These are phyloP conservation scores for Triangularia verruculosa DNA, from an alignment of 2,329 filamentous ascomycete genomes.

Conservation along the genomic window DNA sequence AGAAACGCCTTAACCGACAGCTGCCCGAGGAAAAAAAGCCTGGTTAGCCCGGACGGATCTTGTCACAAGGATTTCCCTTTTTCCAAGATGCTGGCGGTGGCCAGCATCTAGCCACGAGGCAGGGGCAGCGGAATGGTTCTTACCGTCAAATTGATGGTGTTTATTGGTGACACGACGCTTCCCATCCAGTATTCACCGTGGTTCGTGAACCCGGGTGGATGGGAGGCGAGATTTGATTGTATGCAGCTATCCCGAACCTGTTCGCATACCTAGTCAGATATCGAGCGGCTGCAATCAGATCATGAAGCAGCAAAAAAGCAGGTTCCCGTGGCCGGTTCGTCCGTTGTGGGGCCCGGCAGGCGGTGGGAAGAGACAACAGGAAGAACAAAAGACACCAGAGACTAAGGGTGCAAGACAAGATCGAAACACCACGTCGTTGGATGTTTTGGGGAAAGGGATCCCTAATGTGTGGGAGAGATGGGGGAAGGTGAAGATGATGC, in stretches of 20 bases:
- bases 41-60: constrained; percentile 12
- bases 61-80: not conserved
- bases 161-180: constrained; percentile 19
- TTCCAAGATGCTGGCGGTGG: not conserved
- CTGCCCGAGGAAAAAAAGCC: constrained; percentile 1
- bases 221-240: constrained; percentile 38
- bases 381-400: constrained; percentile 5
- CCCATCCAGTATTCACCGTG: constrained; percentile 16
- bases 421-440: constrained; percentile 23
- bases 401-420: constrained; percentile 24
- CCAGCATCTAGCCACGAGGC: not conserved
- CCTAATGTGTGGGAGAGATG: constrained; percentile 4
- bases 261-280: constrained; percentile 39
- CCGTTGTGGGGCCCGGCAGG: constrained; percentile 18
- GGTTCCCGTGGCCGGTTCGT: constrained; percentile 36
- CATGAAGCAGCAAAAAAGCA: constrained; percentile 33
- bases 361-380: constrained; percentile 17
- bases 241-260: constrained; percentile 47
- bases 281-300: constrained; percentile 36
- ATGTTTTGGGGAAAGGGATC: constrained; percentile 9
- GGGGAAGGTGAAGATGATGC: constrained; percentile 10
- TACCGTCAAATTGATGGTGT: constrained; percentile 10
- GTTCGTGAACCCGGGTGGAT: constrained; percentile 20
- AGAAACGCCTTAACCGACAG: not conserved
- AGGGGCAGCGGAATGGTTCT: constrained; percentile 7